phyloP scores from a whole-genome alignment of 2,329 filamentous ascomycete species.

The Pestalotiopsis sp. region DNA sequence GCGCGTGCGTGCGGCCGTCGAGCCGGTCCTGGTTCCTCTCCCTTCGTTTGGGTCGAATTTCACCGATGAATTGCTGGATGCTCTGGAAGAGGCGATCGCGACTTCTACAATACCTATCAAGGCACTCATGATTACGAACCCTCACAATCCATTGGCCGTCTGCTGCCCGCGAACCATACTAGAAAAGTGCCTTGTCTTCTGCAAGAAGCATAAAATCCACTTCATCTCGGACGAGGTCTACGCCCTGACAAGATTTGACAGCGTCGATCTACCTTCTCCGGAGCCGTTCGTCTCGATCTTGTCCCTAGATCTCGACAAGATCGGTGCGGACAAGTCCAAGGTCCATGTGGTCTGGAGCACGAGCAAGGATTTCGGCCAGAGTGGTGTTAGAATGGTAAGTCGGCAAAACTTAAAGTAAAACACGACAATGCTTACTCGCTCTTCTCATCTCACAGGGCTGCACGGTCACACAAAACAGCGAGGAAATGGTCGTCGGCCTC shows the following conservation, averaged over 20 bases:
- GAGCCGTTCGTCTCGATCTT: not conserved
- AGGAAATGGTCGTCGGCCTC: not conserved
- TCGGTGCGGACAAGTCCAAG: not conserved
- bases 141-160: not conserved
- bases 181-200: not conserved
- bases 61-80: not conserved
- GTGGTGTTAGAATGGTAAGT: not conserved
- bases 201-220: not conserved
- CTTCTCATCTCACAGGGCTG: not conserved
- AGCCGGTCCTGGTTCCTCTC: not conserved
- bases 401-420: too few relatives aligned
- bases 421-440: too few relatives aligned
- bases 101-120: not conserved
- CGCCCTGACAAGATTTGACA: not conserved
- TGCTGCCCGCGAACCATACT: not conserved
- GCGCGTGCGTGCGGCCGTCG: not conserved
- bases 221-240: slow-evolving; percentile 6
- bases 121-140: not conserved
- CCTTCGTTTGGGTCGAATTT: not conserved
- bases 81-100: not conserved
- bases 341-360: not conserved
- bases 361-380: not conserved
- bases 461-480: not conserved
- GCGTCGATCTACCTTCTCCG: not conserved
- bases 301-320: not conserved